Base-by-base conservation (phyloP, 2,329 filamentous ascomycete species). In the Colletotrichum camelliae region DNA sequence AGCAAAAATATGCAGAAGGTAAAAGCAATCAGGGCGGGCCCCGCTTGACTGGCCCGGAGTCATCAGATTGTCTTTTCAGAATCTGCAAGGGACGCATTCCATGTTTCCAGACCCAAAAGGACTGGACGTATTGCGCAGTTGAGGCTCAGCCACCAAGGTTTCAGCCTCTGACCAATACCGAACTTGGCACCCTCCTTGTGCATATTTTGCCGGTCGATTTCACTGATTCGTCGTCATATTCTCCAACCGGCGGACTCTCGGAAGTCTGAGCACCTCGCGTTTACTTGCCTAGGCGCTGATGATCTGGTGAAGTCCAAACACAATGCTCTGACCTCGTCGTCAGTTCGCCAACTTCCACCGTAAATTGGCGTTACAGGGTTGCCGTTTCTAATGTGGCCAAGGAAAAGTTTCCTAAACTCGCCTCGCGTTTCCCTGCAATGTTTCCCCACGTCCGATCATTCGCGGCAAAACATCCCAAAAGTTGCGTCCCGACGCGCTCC, bases 181-280 rank as follows among this genome's bases (percentile, higher is more conserved):
- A 75, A 75, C 74, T 75, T 76, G 74, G 74, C 74, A 61, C 58
- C 66, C 62, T 70, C 72, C 39, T 64, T 29, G 33, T 27, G 66
- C 61, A 71, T n/a, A 70, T 10, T 61, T 76, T 64, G 62, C 57
- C 57, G 43, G 29, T 16, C 27, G 29, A 33, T 55, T 31, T 43
- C 55, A 37, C 55, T 39, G 12, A 48, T 37, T 61, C 39, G 65
- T 67, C 66, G 65, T 70, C 60, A 57, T 75, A 21, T 15, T 68
- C 35, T 64, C 37, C 31, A 52, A 24, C 70, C 31, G 37, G 33
- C 43, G 74, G 66, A 29, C 52, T 21, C 60, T 62, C 70, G 61
- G 60, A 64, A 57, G 71, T 76, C 74, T 71, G 60, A 75, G 70
- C 62, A 64, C 66, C 66, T 76, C 74, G 74, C 71, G 60, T 76